These are phyloP conservation scores for Amorphotheca resinae DNA, from an alignment of 495 filamentous ascomycete genomes.

Conservation along the genomic window DNA sequence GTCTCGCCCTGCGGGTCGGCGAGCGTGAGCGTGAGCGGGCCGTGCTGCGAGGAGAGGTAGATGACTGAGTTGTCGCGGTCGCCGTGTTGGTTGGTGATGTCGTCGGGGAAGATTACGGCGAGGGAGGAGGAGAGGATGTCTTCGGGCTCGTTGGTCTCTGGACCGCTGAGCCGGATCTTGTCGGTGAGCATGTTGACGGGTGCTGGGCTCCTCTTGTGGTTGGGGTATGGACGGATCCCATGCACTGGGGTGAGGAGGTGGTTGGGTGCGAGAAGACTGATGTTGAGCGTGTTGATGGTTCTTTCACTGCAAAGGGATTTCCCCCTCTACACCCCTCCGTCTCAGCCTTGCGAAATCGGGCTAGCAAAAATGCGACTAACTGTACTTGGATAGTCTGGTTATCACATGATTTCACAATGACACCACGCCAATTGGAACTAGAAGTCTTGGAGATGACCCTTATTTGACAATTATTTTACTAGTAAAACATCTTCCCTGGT, in stretches of 20 bases:
- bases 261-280: not conserved
- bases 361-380: too few species aligned
- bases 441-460: too few species aligned
- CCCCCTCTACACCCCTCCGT: too few species aligned
- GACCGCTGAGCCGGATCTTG: conserved; percentile 28
- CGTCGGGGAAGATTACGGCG: conserved; percentile 63
- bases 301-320: too few species aligned
- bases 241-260: not conserved
- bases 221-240: not conserved
- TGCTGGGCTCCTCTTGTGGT: too few species aligned
- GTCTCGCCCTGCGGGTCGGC: conserved; percentile 44
- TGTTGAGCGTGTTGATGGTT: too few species aligned
- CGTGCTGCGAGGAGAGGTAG: conserved; percentile 52
- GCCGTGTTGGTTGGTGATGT: conserved; percentile 61
- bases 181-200: conserved; percentile 24
- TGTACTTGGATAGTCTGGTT: too few species aligned
- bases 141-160: conserved; percentile 33
- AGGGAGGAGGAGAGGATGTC: conserved; percentile 54
- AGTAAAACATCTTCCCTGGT: not conserved
- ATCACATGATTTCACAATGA: too few species aligned
- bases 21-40: conserved; percentile 29
- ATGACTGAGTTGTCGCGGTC: conserved; percentile 39
- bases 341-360: too few species aligned
- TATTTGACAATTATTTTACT: conserved; percentile 8
- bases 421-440: too few species aligned